Percentiles rank a stretch among this genome's conserved stretches.
Conservation (phyloP, 2,329 filamentous ascomycete genomes). For the Calonectria pteridis region DNA sequence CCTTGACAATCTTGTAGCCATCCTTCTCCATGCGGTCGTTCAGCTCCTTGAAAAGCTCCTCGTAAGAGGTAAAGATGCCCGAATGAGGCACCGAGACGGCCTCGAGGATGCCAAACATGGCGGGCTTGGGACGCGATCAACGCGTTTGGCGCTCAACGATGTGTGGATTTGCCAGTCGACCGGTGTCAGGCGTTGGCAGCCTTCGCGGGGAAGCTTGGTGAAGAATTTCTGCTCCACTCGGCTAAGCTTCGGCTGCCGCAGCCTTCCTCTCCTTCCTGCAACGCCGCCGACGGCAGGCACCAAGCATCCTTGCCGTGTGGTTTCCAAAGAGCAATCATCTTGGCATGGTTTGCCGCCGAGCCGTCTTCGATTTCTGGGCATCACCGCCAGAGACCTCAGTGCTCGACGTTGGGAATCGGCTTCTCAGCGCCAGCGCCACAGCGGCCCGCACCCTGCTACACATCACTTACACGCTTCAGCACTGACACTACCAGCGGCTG, state of each 20-base stretch:
- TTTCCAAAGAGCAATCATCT: not conserved
- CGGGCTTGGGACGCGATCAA: conserved; percentile 40
- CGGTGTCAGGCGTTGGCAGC: conserved; percentile 44
- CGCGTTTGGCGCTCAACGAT: conserved; percentile 45
- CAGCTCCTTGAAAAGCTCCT: conserved; percentile 56
- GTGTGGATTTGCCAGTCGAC: conserved; percentile 45
- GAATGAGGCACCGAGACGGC: conserved; percentile 53
- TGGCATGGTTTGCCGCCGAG: not conserved
- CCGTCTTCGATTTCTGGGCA: not conserved
- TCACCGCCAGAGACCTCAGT: not conserved
- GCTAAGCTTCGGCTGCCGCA: conserved; percentile 38
- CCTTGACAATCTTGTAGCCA: conserved; percentile 61
- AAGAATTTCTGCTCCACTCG: conserved; percentile 38
- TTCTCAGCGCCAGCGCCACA: not conserved
- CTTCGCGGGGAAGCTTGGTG: conserved; percentile 35
- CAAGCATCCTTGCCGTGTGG: not conserved
- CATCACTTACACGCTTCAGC: conserved; percentile 1
- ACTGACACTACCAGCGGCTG: not conserved
- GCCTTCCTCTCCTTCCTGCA: not conserved
- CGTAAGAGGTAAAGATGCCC: conserved; percentile 54
- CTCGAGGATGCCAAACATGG: conserved; percentile 60
- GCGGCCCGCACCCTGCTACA: not conserved
- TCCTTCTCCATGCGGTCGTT: conserved; percentile 57
- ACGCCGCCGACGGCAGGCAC: not conserved
- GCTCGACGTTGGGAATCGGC: not conserved